Conservation (phyloP, 1,139 yeast genomes). For the Wickerhamiella pararugosa region DNA sequence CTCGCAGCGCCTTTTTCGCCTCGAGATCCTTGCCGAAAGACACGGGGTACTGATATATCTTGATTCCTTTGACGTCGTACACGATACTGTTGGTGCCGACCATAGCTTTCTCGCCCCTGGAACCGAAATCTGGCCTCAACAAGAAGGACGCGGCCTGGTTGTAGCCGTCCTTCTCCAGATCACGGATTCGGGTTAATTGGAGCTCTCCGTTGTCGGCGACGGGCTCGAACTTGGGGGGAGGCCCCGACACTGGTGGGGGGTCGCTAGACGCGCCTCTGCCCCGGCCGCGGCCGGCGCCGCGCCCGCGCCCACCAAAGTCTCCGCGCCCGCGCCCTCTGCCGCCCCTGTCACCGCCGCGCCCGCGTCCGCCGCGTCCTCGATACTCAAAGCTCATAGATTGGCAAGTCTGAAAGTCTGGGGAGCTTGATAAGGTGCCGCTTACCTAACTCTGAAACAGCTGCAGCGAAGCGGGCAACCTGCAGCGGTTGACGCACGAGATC, state of each 20-base stretch:
- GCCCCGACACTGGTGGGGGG: slow-evolving; percentile 6
- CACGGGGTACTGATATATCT: slow-evolving; percentile 4
- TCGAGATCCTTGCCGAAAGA: slow-evolving; percentile 6
- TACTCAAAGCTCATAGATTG: not conserved
- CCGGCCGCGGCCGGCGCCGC: slow-evolving; percentile 6
- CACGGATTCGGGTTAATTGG: not conserved
- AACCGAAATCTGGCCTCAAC: slow-evolving; percentile 5
- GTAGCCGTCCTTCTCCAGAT: not conserved
- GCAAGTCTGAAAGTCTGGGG: not conserved
- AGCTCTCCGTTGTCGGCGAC: not conserved
- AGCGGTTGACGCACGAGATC: no score
- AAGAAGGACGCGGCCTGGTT: not conserved
- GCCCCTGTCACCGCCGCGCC: slow-evolving; percentile 1
- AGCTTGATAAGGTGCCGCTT: no score
- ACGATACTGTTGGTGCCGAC: slow-evolving; percentile 5
- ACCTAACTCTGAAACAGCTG: no score
- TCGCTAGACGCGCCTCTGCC: slow-evolving; percentile 4
- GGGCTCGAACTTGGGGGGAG: slow-evolving; percentile 1
- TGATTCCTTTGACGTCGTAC: slow-evolving; percentile 4
- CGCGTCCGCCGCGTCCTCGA: slow-evolving; percentile 1
- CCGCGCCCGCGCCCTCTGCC: slow-evolving; percentile 1
- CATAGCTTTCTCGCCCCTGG: slow-evolving; percentile 4
- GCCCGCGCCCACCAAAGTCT: not conserved
- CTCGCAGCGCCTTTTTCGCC: slow-evolving; percentile 4
- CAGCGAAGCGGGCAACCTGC: no score